Conservation (phyloP, 495 filamentous ascomycete genomes). For the Neurospora intermedia region DNA sequence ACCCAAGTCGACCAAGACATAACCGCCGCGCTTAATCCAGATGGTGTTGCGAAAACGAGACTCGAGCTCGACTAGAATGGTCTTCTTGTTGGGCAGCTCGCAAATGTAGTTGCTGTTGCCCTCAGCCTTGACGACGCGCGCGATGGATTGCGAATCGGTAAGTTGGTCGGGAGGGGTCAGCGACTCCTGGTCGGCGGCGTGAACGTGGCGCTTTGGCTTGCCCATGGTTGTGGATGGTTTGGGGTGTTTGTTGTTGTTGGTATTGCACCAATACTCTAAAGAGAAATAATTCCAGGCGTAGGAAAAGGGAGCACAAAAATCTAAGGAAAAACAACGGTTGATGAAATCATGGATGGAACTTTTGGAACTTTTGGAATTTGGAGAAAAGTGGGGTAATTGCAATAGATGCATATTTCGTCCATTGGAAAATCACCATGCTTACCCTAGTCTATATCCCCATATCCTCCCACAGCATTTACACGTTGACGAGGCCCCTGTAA, state of each 20-base stretch:
- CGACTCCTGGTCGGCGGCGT: constrained; percentile 64
- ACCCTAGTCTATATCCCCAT: not conserved
- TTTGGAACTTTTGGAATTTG: not conserved
- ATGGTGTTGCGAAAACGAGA: constrained; percentile 78
- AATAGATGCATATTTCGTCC: not conserved
- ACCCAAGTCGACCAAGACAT: constrained; percentile 68
- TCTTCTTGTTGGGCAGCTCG: constrained; percentile 44
- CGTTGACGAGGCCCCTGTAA: too few species aligned
- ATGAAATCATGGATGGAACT: not conserved
- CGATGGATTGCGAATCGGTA: constrained; percentile 53
- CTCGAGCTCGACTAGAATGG: constrained; percentile 65
- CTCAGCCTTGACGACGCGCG: constrained; percentile 64
- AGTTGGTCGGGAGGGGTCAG: constrained; percentile 61
- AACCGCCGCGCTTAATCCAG: constrained; percentile 81
- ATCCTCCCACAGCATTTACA: not conserved
- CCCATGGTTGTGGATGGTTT: constrained; percentile 41
- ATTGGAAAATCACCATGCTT: not conserved
- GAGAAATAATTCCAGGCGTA: not conserved
- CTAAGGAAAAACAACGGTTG: not conserved
- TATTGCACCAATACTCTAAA: not conserved
- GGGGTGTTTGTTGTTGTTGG: not conserved
- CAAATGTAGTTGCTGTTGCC: constrained; percentile 83
- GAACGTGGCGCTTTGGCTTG: constrained; percentile 61
- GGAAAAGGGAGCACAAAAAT: not conserved
- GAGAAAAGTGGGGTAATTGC: not conserved